Base-by-base conservation (phyloP, 805 yeast genomes). In the Saturnispora kantuleensis region DNA sequence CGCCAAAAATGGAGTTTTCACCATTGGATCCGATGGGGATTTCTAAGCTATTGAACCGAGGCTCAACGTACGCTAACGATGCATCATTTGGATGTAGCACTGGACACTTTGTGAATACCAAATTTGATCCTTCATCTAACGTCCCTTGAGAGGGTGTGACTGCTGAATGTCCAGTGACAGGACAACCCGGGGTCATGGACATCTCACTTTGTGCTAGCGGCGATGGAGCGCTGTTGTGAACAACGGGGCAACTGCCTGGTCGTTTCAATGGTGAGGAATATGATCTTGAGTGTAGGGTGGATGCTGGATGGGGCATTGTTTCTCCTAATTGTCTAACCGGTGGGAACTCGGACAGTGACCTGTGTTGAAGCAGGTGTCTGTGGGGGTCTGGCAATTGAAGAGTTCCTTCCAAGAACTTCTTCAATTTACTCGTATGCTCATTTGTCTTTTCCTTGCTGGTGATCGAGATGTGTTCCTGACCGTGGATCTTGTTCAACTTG, bases 371-470 rank as follows among this genome's bases (percentile, higher is more conserved):
- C 5, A 31, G 17, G 10, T 33, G 29, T 11, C 13, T 36, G 9
- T 39, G 31, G 12, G 42, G 35, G 16, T 33, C 37, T 18, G 46
- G 47, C 33, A 50, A 30, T 17, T 50, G 47, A 10, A 49, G 35
- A 32, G 55, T 48, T 10, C 62, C 57, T 39, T 62, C 66, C n/a
- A 62, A 47, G 35, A 62, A 60, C 35, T 52, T 55, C 42, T 62
- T 62, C 44, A 62, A 48, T 42, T 60, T 62, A 41, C 59, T 54
- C 21, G 63, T 60, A 42, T 61, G 64, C 35, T 58, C 63, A 29
- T 38, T 50, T 12, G 57, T 57, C 38, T 57, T 59, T 33, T 58
- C 57, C 31, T 42, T 26, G 9, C 62, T 47, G 12, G 54, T 51
- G 12, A 47, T 50, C 9, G 52, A 45, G 3, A 47, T 10, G 28